Percentiles rank a stretch among this genome's conserved stretches.
These are phyloP conservation scores for Amaranthus hypochondriacus DNA, from an alignment of 148 eudicot species.

Conservation along the genomic window DNA sequence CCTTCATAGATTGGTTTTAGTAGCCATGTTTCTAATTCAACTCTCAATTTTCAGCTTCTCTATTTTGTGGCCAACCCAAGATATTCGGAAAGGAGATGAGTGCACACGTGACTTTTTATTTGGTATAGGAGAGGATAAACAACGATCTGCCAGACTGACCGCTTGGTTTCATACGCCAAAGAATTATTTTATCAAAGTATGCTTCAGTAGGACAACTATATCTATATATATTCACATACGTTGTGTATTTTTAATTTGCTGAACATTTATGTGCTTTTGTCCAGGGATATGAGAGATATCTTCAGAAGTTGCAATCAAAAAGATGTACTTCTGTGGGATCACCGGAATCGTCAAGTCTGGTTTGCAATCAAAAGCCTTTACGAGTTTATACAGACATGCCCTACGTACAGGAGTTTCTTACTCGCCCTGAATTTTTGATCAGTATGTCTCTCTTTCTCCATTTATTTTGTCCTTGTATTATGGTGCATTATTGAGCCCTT, in stretches of 20 bases:
- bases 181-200: slow-evolving; percentile 66
- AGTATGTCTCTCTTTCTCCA: slow-evolving; percentile 44
- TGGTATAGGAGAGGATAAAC: slow-evolving; percentile 93
- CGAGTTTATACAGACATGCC: slow-evolving; percentile 87
- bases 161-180: slow-evolving; percentile 99
- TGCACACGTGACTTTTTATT: slow-evolving; percentile 85
- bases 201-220: neutral
- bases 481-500: neutral
- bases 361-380: slow-evolving; percentile 37
- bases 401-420: slow-evolving; percentile 64
- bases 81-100: slow-evolving; percentile 69
- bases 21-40: slow-evolving; percentile 22
- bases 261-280: neutral
- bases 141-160: slow-evolving; percentile 89
- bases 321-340: slow-evolving; percentile 26
- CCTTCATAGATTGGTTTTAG: neutral
- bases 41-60: slow-evolving; percentile 58
- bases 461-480: neutral
- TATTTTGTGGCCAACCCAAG: slow-evolving; percentile 72
- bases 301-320: slow-evolving; percentile 45
- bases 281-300: slow-evolving; percentile 69
- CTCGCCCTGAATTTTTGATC: slow-evolving; percentile 71
- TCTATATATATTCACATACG: neutral
- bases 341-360: slow-evolving; percentile 34
- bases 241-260: neutral